Evolutionary conservation across 2,329 filamentous ascomycete genomes (phyloP), one percentile per base, ranked within the genome.

Genomic region (Trichoderma endophyticum): DNA sequence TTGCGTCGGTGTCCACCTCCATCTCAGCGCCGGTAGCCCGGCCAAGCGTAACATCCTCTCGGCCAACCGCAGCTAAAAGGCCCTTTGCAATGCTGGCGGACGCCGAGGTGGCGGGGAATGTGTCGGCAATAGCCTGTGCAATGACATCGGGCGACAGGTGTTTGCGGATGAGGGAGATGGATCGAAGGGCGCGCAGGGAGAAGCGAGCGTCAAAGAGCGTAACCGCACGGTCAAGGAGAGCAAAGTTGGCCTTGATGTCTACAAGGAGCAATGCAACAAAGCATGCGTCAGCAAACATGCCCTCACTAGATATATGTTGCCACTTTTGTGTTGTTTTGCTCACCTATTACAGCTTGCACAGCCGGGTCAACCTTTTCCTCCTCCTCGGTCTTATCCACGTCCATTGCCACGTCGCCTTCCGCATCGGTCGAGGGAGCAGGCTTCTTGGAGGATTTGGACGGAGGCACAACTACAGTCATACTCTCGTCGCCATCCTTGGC

Each of bases 221-320:
- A 75, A 99, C 95, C 76, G 95, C 96, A 79, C 94, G 92, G 79
- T 98, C 95, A 79, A 99, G 88, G 75, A 99, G 88, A 67, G 90
- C 89, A 80, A 98, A 98, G 84, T 97, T 98, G 87, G 89, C 91
- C 84, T 95, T 96, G 85, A 99, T 97, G 82, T 98, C 96, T 98
- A 80, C 51, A 71, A 64, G 28, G 30, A 74, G 34, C 43, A 36
- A 32, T n/a, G 54, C 51, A 62, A 51, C 73, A 79, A 71, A 80
- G 77, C 71, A 67, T 59, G 34, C 24, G 66, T 73, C 48, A 73
- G 74, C 30, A 59, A 57, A 61, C 11, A 60, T 24, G 48, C 24
- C 43, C 28, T 70, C 39, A 56, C 21, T 51, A 39, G 28, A 61
- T 28, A 62, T 62, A 26, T 24, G 36, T 18, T 51, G 18, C 43